A percentile compares a stretch with the other conserved stretches of the same genome.
Conservation (phyloP, 139 green algal species). For the Closterium sp. region DNA sequence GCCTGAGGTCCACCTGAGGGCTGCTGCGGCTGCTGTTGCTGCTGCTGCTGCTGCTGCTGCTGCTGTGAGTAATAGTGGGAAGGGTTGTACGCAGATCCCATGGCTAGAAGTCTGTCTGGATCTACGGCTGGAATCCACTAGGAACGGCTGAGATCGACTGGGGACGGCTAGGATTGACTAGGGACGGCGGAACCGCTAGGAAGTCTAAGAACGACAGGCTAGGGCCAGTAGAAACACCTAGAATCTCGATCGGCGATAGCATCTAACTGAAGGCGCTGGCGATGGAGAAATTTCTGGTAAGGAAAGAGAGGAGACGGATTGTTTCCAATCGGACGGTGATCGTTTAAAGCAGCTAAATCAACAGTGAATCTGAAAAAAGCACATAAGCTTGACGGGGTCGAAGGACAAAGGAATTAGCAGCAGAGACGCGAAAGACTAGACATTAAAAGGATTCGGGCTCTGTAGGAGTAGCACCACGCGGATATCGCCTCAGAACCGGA, state of each 20-base stretch:
- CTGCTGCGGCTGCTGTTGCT: background rate
- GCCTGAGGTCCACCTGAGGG: background rate
- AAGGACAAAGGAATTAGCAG: background rate
- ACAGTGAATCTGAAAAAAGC: too few relatives aligned
- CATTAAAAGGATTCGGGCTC: background rate
- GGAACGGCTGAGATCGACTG: background rate
- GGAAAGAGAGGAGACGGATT: background rate
- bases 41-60: background rate
- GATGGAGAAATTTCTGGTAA: background rate
- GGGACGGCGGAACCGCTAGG: too few relatives aligned
- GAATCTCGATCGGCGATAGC: background rate
- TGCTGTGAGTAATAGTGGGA: background rate
- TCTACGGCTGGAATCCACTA: background rate
- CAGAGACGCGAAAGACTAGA: background rate
- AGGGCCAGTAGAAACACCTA: background rate
- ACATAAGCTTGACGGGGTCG: background rate
- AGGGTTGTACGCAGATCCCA: background rate
- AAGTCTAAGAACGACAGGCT: background rate
- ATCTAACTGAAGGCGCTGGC: background rate
- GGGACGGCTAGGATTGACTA: background rate
- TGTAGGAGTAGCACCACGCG: background rate
- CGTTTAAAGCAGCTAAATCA: background rate
- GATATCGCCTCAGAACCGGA: background rate
- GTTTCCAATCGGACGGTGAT: background rate
- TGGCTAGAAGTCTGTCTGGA: background rate